Conservation (phyloP, 164 flowering plant species). For the Kalanchoe fedtschenkoi region DNA sequence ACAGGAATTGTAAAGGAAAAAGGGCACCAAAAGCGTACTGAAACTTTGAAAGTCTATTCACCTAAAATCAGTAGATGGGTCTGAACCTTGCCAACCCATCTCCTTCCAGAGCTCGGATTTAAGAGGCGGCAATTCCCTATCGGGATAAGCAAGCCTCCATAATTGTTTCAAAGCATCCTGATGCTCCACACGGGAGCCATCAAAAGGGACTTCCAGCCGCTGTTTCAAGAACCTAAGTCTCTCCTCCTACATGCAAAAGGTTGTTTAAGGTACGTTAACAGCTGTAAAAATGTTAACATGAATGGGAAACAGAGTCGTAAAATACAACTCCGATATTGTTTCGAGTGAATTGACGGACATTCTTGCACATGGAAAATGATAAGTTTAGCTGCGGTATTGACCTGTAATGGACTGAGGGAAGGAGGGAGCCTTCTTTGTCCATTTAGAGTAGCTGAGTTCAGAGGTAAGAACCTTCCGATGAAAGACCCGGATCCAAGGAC, state of each 20-base stretch:
- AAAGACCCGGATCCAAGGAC: slow-evolving; percentile 66
- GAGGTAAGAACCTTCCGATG: slow-evolving; percentile 47
- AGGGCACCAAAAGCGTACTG: too few relatives aligned
- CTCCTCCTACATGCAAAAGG: slow-evolving; percentile 47
- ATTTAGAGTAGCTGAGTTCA: slow-evolving; percentile 14
- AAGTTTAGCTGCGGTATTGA: slow-evolving; percentile 12
- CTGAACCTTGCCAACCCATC: slow-evolving; percentile 99
- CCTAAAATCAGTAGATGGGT: slow-evolving; percentile 98
- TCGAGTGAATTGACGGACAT: background rate
- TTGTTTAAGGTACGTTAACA: background rate
- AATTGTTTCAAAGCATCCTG: slow-evolving; percentile 90
- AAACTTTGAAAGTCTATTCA: slow-evolving; percentile 10
- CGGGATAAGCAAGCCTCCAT: slow-evolving; percentile 85
- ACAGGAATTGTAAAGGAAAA: background rate
- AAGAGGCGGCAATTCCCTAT: slow-evolving; percentile 63
- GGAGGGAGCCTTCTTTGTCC: slow-evolving; percentile 24
- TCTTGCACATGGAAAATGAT: background rate
- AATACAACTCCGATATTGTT: background rate
- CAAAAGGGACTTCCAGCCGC: slow-evolving; percentile 77
- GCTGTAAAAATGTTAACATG: background rate
- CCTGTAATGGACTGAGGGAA: slow-evolving; percentile 70
- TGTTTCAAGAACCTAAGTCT: slow-evolving; percentile 54
- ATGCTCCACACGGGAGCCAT: slow-evolving; percentile 68
- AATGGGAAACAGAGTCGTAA: background rate
- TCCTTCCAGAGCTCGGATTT: slow-evolving; percentile 97